Conservation (phyloP, 805 yeast species). For the Yamadazyma insecticola region DNA sequence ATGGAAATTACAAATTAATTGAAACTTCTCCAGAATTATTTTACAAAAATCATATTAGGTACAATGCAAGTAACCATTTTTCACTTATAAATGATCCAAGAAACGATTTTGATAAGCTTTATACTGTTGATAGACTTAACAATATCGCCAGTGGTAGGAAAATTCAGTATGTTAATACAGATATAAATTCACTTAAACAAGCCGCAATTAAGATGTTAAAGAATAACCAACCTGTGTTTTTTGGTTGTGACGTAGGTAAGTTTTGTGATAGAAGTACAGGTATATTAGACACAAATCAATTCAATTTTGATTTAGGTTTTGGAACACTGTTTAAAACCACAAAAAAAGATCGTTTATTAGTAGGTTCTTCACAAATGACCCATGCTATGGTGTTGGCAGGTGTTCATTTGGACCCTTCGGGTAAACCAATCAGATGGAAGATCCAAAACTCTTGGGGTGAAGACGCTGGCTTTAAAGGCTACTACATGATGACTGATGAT, state of each 20-base stretch:
- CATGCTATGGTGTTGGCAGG: constrained; percentile 88
- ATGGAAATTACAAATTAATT: constrained; percentile 50
- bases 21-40: constrained; percentile 64
- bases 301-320: constrained; percentile 58
- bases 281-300: constrained; percentile 65
- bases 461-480: constrained; percentile 37
- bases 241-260: constrained; percentile 87
- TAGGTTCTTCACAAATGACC: constrained; percentile 75
- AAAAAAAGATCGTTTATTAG: constrained; percentile 67
- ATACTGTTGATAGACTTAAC: constrained; percentile 70
- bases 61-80: constrained; percentile 48
- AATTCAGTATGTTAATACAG: constrained; percentile 67
- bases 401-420: constrained; percentile 62
- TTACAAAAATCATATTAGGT: constrained; percentile 49
- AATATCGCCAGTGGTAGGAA: constrained; percentile 68
- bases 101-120: constrained; percentile 57
- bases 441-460: constrained; percentile 44
- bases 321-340: constrained; percentile 46
- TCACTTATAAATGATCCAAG: constrained; percentile 83
- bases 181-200: constrained; percentile 51
- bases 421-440: constrained; percentile 40
- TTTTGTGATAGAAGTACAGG: constrained; percentile 62
- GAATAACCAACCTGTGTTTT: constrained; percentile 75
- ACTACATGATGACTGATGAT: constrained; percentile 38
- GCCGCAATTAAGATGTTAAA: constrained; percentile 66